Evolutionary conservation across 345 rosid genomes (phyloP).

Genomic region (Acer negundo): DNA sequence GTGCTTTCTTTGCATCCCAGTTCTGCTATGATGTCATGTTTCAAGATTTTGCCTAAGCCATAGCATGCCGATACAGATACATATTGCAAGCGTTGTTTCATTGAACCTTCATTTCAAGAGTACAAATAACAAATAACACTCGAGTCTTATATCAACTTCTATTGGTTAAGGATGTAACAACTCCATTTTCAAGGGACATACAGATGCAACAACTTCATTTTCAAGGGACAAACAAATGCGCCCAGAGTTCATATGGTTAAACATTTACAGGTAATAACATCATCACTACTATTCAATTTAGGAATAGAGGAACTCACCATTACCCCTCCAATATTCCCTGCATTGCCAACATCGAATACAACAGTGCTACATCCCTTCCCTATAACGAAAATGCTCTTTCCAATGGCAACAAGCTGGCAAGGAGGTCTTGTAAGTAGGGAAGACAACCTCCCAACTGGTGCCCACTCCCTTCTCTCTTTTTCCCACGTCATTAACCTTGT

Average conservation of each 20-base stretch:
- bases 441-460: slow-evolving; percentile 66
- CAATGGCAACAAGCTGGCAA: slow-evolving; percentile 66
- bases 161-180: not conserved
- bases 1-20: not conserved
- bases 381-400: slow-evolving; percentile 58
- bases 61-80: not conserved
- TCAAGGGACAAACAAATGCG: not conserved
- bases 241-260: slow-evolving; percentile 42
- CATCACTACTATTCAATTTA: slow-evolving; percentile 35
- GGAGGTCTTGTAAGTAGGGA: slow-evolving; percentile 62
- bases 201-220: not conserved
- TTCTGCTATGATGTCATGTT: not conserved
- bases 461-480: slow-evolving; percentile 61
- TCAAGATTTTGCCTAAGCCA: not conserved
- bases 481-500: slow-evolving; percentile 70
- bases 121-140: not conserved
- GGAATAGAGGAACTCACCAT: slow-evolving; percentile 73
- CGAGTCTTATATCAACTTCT: not conserved
- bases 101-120: not conserved
- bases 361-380: slow-evolving; percentile 74
- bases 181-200: not conserved
- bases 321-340: slow-evolving; percentile 51
- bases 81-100: not conserved
- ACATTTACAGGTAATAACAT: slow-evolving; percentile 57
- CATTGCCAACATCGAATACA: slow-evolving; percentile 55